Conservation (phyloP, 495 filamentous ascomycete genomes). For the Friedmanniomyces simplex region DNA sequence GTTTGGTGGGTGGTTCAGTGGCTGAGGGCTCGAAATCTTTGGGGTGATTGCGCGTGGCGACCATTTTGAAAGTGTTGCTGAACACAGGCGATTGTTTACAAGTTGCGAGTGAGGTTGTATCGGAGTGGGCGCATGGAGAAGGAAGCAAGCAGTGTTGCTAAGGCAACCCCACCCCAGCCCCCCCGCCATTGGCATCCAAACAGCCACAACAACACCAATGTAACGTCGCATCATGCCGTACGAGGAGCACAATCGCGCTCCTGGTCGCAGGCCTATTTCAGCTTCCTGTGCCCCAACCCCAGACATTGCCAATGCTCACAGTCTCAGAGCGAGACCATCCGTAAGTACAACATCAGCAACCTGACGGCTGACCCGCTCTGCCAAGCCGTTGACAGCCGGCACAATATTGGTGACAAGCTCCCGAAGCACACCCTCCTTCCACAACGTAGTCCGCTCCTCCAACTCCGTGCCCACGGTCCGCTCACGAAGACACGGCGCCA, state of each 20-base stretch:
- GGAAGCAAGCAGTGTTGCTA: too few relatives aligned
- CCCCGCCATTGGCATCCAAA: too few relatives aligned
- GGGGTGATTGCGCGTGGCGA: conserved; percentile 27
- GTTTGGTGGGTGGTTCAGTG: conserved; percentile 9
- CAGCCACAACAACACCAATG: too few relatives aligned
- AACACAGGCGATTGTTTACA: too few relatives aligned
- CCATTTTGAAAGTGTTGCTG: neutral
- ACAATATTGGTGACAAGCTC: neutral
- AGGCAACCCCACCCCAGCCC: too few relatives aligned
- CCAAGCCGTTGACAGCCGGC: neutral
- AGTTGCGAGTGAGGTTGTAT: too few relatives aligned
- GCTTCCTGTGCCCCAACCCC: too few relatives aligned
- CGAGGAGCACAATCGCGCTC: too few relatives aligned
- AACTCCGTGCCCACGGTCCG: neutral
- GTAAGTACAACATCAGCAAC: neutral
- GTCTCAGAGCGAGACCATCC: neutral
- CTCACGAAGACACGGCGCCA: neutral
- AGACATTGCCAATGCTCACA: neutral
- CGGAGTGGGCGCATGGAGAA: too few relatives aligned
- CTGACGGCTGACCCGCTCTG: neutral
- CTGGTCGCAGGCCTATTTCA: too few relatives aligned
- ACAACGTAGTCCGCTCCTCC: neutral
- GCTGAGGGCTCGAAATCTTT: conserved; percentile 22
- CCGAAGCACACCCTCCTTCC: neutral
- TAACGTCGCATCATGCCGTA: too few relatives aligned